Base-by-base conservation (phyloP, 805 yeast species). In the Yarrowia bubula region DNA sequence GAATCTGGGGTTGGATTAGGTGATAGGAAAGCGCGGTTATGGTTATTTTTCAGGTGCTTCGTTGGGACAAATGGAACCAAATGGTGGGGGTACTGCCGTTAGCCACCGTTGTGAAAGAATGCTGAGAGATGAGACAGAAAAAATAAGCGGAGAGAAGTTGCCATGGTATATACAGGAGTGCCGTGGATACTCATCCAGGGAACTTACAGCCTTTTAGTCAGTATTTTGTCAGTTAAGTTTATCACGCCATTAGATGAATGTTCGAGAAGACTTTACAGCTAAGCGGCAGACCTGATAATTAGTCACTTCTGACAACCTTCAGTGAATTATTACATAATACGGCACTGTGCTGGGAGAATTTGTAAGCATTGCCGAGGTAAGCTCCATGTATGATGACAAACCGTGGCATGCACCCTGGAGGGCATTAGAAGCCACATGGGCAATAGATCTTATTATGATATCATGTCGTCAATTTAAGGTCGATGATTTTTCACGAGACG, bases 1-100 rank as follows among this genome's bases (percentile, higher is more conserved):
- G 61, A 55, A 55, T 55, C 61, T 41, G 61, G 61, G 61, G 61
- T 55, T 55, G 47, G 47, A 39, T 55, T 55, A 55, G 61, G 47
- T 55, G 61, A 28, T 31, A 31, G 35, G 35, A 55, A 10, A 17
- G 47, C 37, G 38, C 46, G 61, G 61, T 55, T 41, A 55, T 39
- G 61, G 61, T 55, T 53, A 53, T 53, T 55, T 55, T 55, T 55
- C 61, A 41, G 61, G 31, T 55, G 61, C 38, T 39, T 33, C 38
- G 61, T 55, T 55, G 46, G 61, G 61, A 55, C 51, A 32, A 22
- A 22, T 22, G 28, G 28, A 22, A 22, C 28, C 28, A 22, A 22
- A 22, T 47, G 53, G 53, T 47, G 53, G 53, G 53, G 53, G 48
- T 22, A 8, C 15, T 22, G 32, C 33, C 33, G 33, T 43, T 48